Evolutionary conservation across 2,329 filamentous ascomycete species (phyloP).

Genomic region (Dichotomopilus funicola): DNA sequence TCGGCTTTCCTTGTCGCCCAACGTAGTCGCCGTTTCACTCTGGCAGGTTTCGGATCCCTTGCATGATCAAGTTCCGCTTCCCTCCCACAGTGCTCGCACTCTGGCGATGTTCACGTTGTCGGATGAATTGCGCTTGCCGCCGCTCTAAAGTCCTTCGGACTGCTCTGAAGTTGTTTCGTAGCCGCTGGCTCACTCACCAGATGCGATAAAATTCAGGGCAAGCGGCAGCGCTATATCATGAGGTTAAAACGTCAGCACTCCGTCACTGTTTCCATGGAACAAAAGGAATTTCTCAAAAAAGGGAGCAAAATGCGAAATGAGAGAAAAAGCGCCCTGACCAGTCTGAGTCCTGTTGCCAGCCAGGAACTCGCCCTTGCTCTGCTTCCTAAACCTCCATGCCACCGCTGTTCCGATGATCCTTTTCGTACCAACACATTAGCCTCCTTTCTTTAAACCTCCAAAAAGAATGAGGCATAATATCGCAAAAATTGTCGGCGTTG

Average conservation of each 20-base stretch:
- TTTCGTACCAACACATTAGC: conserved; percentile 10
- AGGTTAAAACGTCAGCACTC: conserved; percentile 27
- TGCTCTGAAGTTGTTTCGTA: conserved; percentile 22
- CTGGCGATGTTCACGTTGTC: conserved; percentile 2
- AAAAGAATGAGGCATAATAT: too few relatives aligned
- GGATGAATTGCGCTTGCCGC: conserved; percentile 41
- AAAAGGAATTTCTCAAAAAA: background rate
- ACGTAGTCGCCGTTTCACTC: background rate
- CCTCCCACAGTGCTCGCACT: background rate
- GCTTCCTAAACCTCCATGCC: conserved; percentile 52
- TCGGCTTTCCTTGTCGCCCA: conserved; percentile 6
- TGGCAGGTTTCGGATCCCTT: background rate
- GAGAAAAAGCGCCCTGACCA: conserved; percentile 49
- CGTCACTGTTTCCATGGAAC: too few relatives aligned
- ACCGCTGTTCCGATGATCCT: conserved; percentile 58
- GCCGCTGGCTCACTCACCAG: conserved; percentile 62
- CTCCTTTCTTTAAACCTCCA: background rate
- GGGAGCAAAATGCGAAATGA: background rate
- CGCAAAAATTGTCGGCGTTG: too few relatives aligned
- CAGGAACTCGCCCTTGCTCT: conserved; percentile 65
- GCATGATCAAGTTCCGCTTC: conserved; percentile 22
- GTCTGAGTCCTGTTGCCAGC: conserved; percentile 75
- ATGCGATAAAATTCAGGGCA: conserved; percentile 84
- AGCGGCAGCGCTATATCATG: conserved; percentile 60
- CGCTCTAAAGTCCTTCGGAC: conserved; percentile 48